Evolutionary conservation across 257 asterid genomes (phyloP).

Genomic region (Salvia miltiorrhiza): DNA sequence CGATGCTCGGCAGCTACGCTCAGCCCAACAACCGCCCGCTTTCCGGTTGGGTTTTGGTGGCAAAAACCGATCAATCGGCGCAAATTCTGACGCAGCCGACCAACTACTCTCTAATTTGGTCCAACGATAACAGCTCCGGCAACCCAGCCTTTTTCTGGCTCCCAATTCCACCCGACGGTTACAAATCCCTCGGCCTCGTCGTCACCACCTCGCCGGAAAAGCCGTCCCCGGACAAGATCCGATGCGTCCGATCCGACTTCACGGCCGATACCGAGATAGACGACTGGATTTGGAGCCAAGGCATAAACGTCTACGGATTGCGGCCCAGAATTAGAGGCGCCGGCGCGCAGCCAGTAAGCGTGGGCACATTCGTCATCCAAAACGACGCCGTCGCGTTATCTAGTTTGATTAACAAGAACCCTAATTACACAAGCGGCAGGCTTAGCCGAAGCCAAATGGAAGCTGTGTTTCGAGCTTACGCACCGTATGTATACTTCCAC

Average conservation of each 20-base stretch:
- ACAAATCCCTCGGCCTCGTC: conserved; percentile 58
- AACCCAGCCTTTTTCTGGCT: conserved; percentile 58
- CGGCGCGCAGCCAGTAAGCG: conserved; percentile 40
- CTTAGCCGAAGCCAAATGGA: conserved; percentile 49
- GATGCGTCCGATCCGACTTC: conserved; percentile 61
- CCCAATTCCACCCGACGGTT: conserved; percentile 75
- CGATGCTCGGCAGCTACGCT: conserved; percentile 74
- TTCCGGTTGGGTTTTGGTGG: conserved; percentile 67
- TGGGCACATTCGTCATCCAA: conserved; percentile 42
- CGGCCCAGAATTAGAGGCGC: conserved; percentile 60
- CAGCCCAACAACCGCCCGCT: conserved; percentile 68
- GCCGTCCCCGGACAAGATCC: conserved; percentile 53
- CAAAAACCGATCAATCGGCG: conserved; percentile 31
- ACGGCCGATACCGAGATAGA: conserved; percentile 59
- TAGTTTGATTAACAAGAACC: conserved; percentile 58
- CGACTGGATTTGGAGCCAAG: conserved; percentile 56
- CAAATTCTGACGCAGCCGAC: conserved; percentile 50
- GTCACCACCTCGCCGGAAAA: conserved; percentile 57
- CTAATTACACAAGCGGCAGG: conserved; percentile 31
- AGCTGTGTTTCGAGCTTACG: conserved; percentile 44
- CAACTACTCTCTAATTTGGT: conserved; percentile 60
- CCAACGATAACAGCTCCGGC: background rate
- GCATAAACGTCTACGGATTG: conserved; percentile 30
- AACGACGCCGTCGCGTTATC: conserved; percentile 30
- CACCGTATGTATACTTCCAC: conserved; percentile 68